Base-by-base conservation (phyloP, 2,329 filamentous ascomycete genomes). In the Acephala macrosclerotiorum region DNA sequence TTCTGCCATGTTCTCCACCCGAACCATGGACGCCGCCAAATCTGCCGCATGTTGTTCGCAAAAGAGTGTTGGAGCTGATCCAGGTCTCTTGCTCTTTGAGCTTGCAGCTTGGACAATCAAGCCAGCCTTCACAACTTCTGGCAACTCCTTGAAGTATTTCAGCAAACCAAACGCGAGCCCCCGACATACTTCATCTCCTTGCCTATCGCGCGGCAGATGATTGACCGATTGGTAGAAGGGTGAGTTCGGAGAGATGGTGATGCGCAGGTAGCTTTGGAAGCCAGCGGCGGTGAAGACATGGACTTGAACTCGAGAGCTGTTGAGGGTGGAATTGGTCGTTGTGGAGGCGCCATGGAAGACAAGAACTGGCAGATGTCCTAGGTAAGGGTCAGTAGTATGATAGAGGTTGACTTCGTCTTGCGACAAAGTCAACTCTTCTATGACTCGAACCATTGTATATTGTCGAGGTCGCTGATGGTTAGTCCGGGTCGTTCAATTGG, bases 331-430 rank as follows among this genome's bases (percentile, higher is more conserved):
- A 80, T 97, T 96, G 74, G 92, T 90, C 51, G 93, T 96, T 35
- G 94, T 94, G 56, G 95, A 95, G 18, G 94, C 88, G 16, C 95
- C 95, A 79, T 97, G 93, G 84, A 98, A 97, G 78, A 97, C 86
- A 72, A 98, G 85, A 73, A 98, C 84, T 60, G 94, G 89, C 68
- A 94, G 84, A 80, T 94, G 87, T 79, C 90, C 90, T 64, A 96
- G 89, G 71, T 94, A 83, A 67, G 93, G 89, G 80, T 99, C 96
- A 77, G 89, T 91, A 73, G 93, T 89, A 81, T 96, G 91, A 84
- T 96, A 98, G 75, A 97, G 91, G 76, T 88, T 89, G 78, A 97
- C 87, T 77, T 91, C 86, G 78, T 95, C 91, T 77, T 91, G 85
- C 79, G 92, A 90, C 79, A 97, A 85, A 76, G 88, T 82, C 82